These are phyloP conservation scores for Candida sp. DNA, from an alignment of 1,139 yeast species.

Conservation along the genomic window DNA sequence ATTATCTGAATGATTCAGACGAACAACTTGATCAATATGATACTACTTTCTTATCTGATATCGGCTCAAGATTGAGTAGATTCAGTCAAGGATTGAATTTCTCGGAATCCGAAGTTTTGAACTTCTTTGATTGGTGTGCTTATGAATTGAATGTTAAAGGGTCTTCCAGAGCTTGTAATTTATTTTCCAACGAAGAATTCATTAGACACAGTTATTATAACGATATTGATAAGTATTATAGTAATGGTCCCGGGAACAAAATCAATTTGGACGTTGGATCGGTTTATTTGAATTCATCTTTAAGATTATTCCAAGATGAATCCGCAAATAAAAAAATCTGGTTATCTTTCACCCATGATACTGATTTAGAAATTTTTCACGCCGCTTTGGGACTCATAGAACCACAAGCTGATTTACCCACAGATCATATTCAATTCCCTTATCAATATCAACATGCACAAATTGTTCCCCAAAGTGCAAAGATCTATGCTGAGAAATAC, in stretches of 20 bases:
- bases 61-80: background rate
- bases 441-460: conserved; percentile 44
- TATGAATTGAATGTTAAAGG: conserved; percentile 51
- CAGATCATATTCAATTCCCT: conserved; percentile 30
- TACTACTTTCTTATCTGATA: conserved; percentile 3
- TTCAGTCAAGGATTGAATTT: conserved; percentile 21
- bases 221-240: conserved; percentile 43
- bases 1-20: conserved; percentile 3
- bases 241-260: conserved; percentile 47
- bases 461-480: conserved; percentile 56
- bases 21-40: conserved; percentile 30
- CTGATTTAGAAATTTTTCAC: conserved; percentile 48
- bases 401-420: conserved; percentile 16
- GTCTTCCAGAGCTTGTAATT: conserved; percentile 38
- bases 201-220: conserved; percentile 36
- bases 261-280: conserved; percentile 40
- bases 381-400: conserved; percentile 50
- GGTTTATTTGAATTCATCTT: conserved; percentile 44
- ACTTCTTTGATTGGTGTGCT: conserved; percentile 44
- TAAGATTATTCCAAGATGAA: conserved; percentile 33
- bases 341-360: conserved; percentile 59
- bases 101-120: conserved; percentile 33
- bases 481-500: conserved; percentile 47
- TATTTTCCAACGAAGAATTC: conserved; percentile 47
- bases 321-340: conserved; percentile 25